phyloP scores from a whole-genome alignment of 1,284 basidiomycete species.

The Ceratobasidium sp. region DNA sequence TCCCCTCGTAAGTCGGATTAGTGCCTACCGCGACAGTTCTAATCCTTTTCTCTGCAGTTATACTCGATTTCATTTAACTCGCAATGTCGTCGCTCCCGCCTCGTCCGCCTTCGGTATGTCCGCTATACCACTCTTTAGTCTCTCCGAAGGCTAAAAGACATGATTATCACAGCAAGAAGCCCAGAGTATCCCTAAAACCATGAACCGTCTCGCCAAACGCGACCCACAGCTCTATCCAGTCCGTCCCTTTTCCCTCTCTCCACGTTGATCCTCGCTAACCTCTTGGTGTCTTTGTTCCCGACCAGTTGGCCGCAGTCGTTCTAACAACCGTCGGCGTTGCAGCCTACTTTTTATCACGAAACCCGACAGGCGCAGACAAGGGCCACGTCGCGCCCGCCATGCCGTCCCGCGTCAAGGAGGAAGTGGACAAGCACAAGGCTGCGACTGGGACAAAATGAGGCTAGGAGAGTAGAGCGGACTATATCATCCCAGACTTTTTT shows the following conservation, averaged over 20 bases:
- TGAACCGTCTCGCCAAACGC: conserved; percentile 33
- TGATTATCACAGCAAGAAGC: background rate
- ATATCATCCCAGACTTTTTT: no score
- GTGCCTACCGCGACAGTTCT: background rate
- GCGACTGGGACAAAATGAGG: background rate
- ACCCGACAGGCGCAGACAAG: conserved; percentile 27
- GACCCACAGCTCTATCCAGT: conserved; percentile 39
- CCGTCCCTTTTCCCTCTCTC: background rate
- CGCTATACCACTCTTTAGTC: background rate
- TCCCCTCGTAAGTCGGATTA: background rate
- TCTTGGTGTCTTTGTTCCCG: background rate
- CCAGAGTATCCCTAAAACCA: conserved; percentile 25
- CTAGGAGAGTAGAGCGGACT: no score
- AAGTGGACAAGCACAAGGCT: conserved; percentile 30
- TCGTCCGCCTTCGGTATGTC: conserved; percentile 14
- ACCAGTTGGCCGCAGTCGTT: conserved; percentile 15
- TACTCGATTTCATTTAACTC: background rate
- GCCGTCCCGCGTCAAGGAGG: conserved; percentile 30
- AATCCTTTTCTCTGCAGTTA: no score
- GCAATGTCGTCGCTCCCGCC: conserved; percentile 33
- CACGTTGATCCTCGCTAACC: background rate
- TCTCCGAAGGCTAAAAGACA: background rate
- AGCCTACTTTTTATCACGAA: conserved; percentile 5
- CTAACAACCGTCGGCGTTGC: conserved; percentile 15
- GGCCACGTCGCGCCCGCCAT: conserved; percentile 14